Percentiles rank a stretch among this genome's conserved stretches.
Conservation (phyloP, 2,329 filamentous ascomycete species). For the Aspergillus neotritici region DNA sequence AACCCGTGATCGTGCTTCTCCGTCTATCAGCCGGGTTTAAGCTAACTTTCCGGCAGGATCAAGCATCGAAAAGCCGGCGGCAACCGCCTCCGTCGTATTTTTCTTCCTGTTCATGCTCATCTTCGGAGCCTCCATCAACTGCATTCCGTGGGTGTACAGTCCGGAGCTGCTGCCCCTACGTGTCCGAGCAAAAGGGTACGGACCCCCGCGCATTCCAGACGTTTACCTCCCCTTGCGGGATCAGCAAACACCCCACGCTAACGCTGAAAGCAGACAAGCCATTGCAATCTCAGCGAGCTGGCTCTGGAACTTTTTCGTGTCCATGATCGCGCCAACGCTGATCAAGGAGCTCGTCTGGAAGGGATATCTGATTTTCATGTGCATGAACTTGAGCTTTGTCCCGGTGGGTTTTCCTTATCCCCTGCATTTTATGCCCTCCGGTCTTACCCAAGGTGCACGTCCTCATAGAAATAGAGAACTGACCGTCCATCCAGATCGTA, state of each 20-base stretch:
- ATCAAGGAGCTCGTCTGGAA: slow-evolving; percentile 31
- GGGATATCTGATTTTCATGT: slow-evolving; percentile 34
- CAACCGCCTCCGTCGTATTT: slow-evolving; percentile 45
- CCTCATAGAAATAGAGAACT: neutral
- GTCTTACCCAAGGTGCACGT: neutral
- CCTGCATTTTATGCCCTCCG: neutral
- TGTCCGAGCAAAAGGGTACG: slow-evolving; percentile 45
- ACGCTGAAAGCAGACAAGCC: slow-evolving; percentile 25
- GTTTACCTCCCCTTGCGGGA: no score
- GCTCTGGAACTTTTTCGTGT: slow-evolving; percentile 47
- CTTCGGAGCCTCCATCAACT: slow-evolving; percentile 43
- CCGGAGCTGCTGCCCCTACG: slow-evolving; percentile 49
- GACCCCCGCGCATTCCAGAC: slow-evolving; percentile 2
- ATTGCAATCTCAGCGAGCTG: slow-evolving; percentile 48
- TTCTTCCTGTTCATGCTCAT: slow-evolving; percentile 45
- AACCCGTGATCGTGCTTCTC: neutral
- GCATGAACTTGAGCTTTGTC: slow-evolving; percentile 29
- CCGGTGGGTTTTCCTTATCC: slow-evolving; percentile 22
- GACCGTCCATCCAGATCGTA: slow-evolving; percentile 22
- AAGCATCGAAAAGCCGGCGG: slow-evolving; percentile 34
- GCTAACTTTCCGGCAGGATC: slow-evolving; percentile 13
- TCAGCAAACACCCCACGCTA: slow-evolving; percentile 1
- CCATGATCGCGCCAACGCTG: slow-evolving; percentile 32
- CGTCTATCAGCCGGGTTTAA: neutral
- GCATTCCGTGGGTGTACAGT: slow-evolving; percentile 48